phyloP scores from a whole-genome alignment of 1,284 basidiomycete genomes.

The Waitea zeae region DNA sequence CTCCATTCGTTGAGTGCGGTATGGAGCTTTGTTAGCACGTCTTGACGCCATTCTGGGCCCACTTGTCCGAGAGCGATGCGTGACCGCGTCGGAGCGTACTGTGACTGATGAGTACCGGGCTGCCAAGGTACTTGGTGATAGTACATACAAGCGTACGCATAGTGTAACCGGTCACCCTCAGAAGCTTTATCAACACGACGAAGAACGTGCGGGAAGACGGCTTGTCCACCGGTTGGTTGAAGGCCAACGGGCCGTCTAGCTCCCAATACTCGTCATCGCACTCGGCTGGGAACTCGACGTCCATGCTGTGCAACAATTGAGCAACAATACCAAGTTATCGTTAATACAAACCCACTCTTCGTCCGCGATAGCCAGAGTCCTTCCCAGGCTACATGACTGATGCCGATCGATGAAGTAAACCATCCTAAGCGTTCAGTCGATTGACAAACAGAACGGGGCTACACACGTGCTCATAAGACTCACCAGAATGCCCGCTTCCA shows the following conservation, averaged over 20 bases:
- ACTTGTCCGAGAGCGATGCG: slow-evolving; percentile 30
- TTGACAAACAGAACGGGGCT: no score
- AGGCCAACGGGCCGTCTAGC: slow-evolving; percentile 27
- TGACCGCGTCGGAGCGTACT: slow-evolving; percentile 52
- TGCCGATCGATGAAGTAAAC: slow-evolving; percentile 43
- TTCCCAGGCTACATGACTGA: slow-evolving; percentile 52
- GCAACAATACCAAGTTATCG: slow-evolving; percentile 3
- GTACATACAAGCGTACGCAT: slow-evolving; percentile 58
- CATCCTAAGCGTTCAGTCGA: no score
- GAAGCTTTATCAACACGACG: slow-evolving; percentile 49
- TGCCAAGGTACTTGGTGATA: no score
- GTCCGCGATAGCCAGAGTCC: slow-evolving; percentile 51
- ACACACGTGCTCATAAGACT: no score
- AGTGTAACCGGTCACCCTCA: slow-evolving; percentile 54
- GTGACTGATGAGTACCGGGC: no score
- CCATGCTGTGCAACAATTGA: slow-evolving; percentile 39
- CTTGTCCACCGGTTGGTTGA: slow-evolving; percentile 45
- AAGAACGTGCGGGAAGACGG: slow-evolving; percentile 50
- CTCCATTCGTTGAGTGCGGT: slow-evolving; percentile 58
- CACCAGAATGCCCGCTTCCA: slow-evolving; percentile 37
- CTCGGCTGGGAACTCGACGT: slow-evolving; percentile 63
- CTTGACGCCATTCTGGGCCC: slow-evolving; percentile 34
- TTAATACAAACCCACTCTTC: slow-evolving; percentile 44
- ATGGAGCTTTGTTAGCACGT: slow-evolving; percentile 51
- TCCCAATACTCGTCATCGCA: slow-evolving; percentile 83